These are phyloP conservation scores for Yarrowia yakushimensis DNA, from an alignment of 805 yeast genomes.

Conservation along the genomic window DNA sequence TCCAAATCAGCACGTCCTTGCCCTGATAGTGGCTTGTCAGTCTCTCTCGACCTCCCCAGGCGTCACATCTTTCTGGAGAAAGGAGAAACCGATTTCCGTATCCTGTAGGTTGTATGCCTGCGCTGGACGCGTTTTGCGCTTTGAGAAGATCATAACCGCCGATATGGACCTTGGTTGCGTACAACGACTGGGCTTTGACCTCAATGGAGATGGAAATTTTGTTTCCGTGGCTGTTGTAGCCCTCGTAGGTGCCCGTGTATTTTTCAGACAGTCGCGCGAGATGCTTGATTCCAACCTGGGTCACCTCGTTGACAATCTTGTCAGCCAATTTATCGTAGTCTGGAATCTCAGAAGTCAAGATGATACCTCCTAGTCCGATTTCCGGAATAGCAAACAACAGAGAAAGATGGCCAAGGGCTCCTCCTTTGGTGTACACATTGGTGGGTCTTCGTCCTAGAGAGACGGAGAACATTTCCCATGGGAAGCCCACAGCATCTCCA, in stretches of 20 bases:
- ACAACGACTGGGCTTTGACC: neutral
- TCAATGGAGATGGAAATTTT: neutral
- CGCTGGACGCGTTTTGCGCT: neutral
- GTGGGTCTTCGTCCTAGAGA: conserved; percentile 9
- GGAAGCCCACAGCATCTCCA: conserved; percentile 1
- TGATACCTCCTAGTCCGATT: neutral
- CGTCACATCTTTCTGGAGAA: neutral
- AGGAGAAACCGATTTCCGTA: neutral
- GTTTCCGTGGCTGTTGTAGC: neutral
- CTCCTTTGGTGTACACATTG: conserved; percentile 14
- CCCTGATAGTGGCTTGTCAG: neutral
- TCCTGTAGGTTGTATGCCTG: neutral
- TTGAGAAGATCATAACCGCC: neutral
- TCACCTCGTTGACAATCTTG: neutral
- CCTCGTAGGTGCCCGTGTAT: neutral
- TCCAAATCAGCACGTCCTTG: neutral
- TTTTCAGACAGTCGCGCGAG: neutral
- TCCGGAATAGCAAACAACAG: conserved; percentile 1
- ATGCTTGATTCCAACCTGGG: neutral
- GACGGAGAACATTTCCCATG: conserved; percentile 3
- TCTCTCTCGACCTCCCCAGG: neutral
- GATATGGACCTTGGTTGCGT: neutral
- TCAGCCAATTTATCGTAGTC: neutral
- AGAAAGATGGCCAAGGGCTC: conserved; percentile 3
- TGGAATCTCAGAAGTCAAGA: conserved; percentile 3